Conservation (phyloP, 2,329 filamentous ascomycete genomes). For the Penicillium concentricum region DNA sequence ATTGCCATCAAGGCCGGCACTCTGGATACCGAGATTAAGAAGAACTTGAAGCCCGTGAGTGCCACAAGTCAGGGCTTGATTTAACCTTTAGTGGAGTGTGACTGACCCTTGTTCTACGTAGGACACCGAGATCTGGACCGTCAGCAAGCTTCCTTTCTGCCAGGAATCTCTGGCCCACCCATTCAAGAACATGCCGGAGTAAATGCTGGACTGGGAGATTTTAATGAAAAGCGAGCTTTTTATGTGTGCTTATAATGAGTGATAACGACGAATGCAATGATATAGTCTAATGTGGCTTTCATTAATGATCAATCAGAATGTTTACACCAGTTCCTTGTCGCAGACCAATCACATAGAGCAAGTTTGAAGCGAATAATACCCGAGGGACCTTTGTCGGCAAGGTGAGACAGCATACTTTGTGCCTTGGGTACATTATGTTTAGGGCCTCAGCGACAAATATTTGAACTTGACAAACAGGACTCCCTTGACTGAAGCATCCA, state of each 20-base stretch:
- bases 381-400: background rate
- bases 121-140: slow-evolving; percentile 68
- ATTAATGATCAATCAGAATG: background rate
- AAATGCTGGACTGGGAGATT: slow-evolving; percentile 18
- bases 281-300: background rate
- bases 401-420: background rate
- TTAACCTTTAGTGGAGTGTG: background rate
- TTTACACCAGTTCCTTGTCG: background rate
- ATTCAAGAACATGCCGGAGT: slow-evolving; percentile 64
- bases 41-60: slow-evolving; percentile 60
- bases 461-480: background rate
- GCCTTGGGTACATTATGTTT: background rate
- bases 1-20: slow-evolving; percentile 69
- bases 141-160: slow-evolving; percentile 68
- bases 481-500: background rate
- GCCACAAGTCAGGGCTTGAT: background rate
- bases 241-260: background rate
- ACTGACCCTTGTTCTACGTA: slow-evolving; percentile 11
- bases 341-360: background rate
- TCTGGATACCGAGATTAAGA: slow-evolving; percentile 64
- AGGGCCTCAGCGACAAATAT: background rate
- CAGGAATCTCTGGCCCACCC: slow-evolving; percentile 63
- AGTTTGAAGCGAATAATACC: background rate
- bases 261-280: background rate
- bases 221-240: background rate